Evolutionary conservation across 2,329 filamentous ascomycete genomes (phyloP), one percentile per base, ranked within the genome.

Genomic region (Thermochaetoides dissita): DNA sequence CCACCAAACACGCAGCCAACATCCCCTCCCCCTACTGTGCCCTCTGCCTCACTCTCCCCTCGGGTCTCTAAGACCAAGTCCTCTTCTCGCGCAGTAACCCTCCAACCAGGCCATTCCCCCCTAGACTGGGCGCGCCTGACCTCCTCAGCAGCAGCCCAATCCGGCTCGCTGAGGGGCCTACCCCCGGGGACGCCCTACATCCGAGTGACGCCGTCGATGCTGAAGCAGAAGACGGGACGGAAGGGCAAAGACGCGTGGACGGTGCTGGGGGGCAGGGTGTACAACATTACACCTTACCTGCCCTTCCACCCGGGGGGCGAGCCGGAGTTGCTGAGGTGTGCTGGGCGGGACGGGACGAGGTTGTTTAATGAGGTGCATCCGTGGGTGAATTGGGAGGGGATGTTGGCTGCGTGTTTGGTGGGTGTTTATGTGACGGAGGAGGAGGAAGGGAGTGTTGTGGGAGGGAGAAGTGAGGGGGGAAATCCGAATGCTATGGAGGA

Each of bases 71-170:
- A 9, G 31, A 9, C 31, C 9, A 9, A 9, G 31, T 35, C 34
- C 8, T 10, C 34, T 8, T 35, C 34, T 35, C 69, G 8, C 74
- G 72, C 59, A 84, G 89, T 55, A 84, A 95, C 5, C 7, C 75
- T 98, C 5, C 74, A 79, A n/a, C 91, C 91, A 0, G 89, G 91
- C 30, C 88, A 89, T 66, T 94, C 86, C 2, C 89, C 91, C 0
- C 77, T 98, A 9, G 91, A 98, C 71, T 98, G 91, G 91, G 91
- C 91, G 9, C 78, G 81, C 6, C 73, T 94, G 1, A 74, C 76
- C 1, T 68, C 70, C 12, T 64, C 69, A 38, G 77, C 80, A 2
- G 64, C 64, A 30, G 67, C 74, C 30, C 80, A 86, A 48, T 24
- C 17, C 17, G 17, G 17, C 17, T 24, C 5, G 17, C 74, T 87